Base-by-base conservation (phyloP, 805 yeast genomes). In the Ogataea wickerhamii region DNA sequence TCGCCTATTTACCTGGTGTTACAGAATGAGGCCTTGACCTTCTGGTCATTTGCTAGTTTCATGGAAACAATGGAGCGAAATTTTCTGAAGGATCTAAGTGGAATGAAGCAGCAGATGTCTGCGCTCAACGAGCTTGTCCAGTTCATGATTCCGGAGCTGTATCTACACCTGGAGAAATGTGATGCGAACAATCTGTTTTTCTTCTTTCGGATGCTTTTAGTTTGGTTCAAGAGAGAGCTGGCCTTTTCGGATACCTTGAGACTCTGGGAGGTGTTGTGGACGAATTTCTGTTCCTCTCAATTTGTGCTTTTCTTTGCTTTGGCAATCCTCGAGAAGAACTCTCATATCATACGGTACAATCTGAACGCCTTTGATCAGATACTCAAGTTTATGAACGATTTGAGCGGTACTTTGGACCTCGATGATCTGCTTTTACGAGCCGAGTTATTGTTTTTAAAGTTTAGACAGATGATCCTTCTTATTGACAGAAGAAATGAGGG, bases 51-150 rank as follows among this genome's bases (percentile, higher is more conserved):
- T 65, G 71, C 76, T 3, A 76, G 79, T 27, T 86, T 87, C 49
- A 91, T 93, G 98, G 87, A 86, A 35, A 68, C 93, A 38, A 88
- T 91, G 97, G 97, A 91, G 60, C 72, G 97, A 36, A 93, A 93
- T 60, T 93, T 89, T 58, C 66, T 91, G 20, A 76, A 94, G 34
- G 96, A 87, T 60, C 95, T 93, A 58, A 76, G 87, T 28, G 98
- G 98, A 0, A 93, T 93, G 83, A 82, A 87, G 53, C 74, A 75
- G 34, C 98, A 91, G 64, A 81, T 93, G 84, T 66, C 76, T 12
- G 78, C 91, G 0, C 67, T 93, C 47, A 87, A 86, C 48, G 91
- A 87, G 44, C 65, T 93, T 27, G 83, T 85, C n/a, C 94, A 85
- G 49, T 78, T 93, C 47, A 83, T 91, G 93, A 65, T 88, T 32